Evolutionary conservation across 768 basidiomycete species (phyloP).

Genomic region (Pulveroboletus frians): DNA sequence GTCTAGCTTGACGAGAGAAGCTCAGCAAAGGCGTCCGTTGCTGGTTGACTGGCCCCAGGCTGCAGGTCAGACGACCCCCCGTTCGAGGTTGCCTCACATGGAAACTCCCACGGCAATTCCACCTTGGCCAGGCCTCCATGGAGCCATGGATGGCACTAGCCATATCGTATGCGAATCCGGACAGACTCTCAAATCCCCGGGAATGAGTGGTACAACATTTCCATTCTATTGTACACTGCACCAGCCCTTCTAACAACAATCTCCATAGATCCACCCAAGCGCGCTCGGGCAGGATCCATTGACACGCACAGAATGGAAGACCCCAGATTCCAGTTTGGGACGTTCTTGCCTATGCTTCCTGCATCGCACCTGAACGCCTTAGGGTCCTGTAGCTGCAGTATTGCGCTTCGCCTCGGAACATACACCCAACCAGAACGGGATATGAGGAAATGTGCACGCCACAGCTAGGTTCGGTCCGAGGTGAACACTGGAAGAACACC

Average conservation of each 20-base stretch:
- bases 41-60: too few relatives aligned
- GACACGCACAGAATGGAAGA: conserved; percentile 2
- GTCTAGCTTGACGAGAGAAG: too few relatives aligned
- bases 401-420: conserved; percentile 18
- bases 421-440: not conserved
- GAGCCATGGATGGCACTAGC: not conserved
- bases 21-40: too few relatives aligned
- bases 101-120: not conserved
- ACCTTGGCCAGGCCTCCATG: not conserved
- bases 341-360: not conserved
- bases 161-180: conserved; percentile 8
- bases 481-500: not conserved
- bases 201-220: conserved; percentile 4
- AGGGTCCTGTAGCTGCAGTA: conserved; percentile 1
- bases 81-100: too few relatives aligned
- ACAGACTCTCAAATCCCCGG: not conserved
- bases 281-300: not conserved
- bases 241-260: not conserved
- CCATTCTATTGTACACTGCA: not conserved
- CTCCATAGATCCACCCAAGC: conserved; percentile 6
- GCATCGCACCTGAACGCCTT: not conserved
- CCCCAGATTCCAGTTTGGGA: not conserved
- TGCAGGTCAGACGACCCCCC: too few relatives aligned
- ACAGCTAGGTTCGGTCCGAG: not conserved
- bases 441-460: conserved; percentile 9